Evolutionary conservation across 2,329 filamentous ascomycete species (phyloP).

Genomic region (Alternaria brassicae): DNA sequence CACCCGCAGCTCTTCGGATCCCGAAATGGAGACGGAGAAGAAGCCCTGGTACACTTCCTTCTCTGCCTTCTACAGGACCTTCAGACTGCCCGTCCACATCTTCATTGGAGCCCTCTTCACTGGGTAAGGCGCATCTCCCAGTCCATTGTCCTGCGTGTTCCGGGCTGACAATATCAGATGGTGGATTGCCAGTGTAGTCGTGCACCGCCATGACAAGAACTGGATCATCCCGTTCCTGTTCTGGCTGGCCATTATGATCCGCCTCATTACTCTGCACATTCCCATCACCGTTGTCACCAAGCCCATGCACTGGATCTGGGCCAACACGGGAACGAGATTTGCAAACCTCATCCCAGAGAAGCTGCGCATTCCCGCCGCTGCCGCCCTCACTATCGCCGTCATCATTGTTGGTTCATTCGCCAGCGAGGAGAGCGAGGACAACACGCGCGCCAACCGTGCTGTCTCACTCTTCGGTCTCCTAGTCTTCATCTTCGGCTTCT

Average conservation of each 20-base stretch:
- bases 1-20: slow-evolving; percentile 37
- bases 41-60: slow-evolving; percentile 27
- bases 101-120: slow-evolving; percentile 60
- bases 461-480: slow-evolving; percentile 80
- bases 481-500: slow-evolving; percentile 73
- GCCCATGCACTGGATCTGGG: slow-evolving; percentile 73
- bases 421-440: slow-evolving; percentile 73
- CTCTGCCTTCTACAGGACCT: slow-evolving; percentile 44
- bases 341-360: slow-evolving; percentile 71
- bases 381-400: slow-evolving; percentile 68
- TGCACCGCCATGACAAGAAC: slow-evolving; percentile 75
- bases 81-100: slow-evolving; percentile 52
- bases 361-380: slow-evolving; percentile 69
- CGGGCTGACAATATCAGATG: slow-evolving; percentile 57
- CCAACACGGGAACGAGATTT: slow-evolving; percentile 65
- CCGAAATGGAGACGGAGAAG: slow-evolving; percentile 25
- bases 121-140: slow-evolving; percentile 51
- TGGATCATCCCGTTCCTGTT: slow-evolving; percentile 87
- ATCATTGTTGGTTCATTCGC: slow-evolving; percentile 81
- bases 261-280: slow-evolving; percentile 76
- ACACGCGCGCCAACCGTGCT: slow-evolving; percentile 80
- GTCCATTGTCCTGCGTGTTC: slow-evolving; percentile 2
- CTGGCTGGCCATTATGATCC: slow-evolving; percentile 76
- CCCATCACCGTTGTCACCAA: slow-evolving; percentile 70
- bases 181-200: slow-evolving; percentile 78